Base-by-base conservation (phyloP, 352 stramenopile genomes). In the Phytophthora sansomeana region DNA sequence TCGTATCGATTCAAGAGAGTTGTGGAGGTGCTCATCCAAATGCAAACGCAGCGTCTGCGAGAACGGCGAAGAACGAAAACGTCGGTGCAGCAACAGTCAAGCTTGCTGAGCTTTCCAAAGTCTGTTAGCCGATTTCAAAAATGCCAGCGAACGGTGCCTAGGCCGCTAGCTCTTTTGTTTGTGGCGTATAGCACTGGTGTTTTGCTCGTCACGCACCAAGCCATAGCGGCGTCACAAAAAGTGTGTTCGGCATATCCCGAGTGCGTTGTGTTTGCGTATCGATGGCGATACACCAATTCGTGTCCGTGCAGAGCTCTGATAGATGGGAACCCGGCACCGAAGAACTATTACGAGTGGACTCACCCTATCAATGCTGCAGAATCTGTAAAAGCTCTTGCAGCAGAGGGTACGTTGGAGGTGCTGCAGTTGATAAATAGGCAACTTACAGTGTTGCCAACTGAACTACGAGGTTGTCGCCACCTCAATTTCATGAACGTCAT, bases 1-100 rank as follows among this genome's bases (percentile, higher is more conserved):
- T 69, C 65, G 6, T 70, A 79, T 36, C 75, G 75, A 17, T 77
- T 83, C 38, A 79, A 79, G 33, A 63, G 66, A 1, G 60, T 83
- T 7, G 32, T 79, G 9, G 67, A 80, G 6, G 71, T 75, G 2
- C 43, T 77, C 2, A 65, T 72, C 6, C 38, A 71, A 24, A 63
- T 63, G 29, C 64, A 67, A 17, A 49, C 35, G 1, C 56, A 61
- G 35, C 64, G 46, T 0, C 48, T 47, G 29, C 48, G 42, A 10
- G 16, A 41, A 55, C 28, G 17, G 5, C 17, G n/a, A 17, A 41
- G 24, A 8, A 61, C 32, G 49, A n/a, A 14, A 13, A 56, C 43
- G 1, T 26, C 49, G 6, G 11, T 17, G 7, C 33, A 38, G 10
- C 29, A 50, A 0, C 38, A 21, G 6, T 56, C 62, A 16, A 49